These are phyloP conservation scores for Phytophthora constricta DNA, from an alignment of 352 stramenopile species.

Conservation along the genomic window DNA sequence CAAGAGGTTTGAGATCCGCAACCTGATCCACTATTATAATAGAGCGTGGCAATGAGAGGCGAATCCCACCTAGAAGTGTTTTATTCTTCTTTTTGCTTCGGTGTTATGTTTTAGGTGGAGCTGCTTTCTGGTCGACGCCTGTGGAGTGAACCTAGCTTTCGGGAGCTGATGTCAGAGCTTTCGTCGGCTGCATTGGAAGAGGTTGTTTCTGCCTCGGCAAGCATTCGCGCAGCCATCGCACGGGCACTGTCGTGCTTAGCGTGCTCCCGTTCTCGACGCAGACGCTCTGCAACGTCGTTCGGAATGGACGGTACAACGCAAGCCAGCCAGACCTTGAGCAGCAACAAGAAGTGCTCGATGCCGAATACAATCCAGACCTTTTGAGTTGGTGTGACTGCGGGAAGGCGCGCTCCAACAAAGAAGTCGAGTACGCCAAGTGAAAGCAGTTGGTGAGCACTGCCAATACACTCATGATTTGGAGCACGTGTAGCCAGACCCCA, in stretches of 20 bases:
- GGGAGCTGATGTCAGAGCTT: conserved; percentile 6
- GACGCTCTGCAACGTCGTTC: conserved; percentile 50
- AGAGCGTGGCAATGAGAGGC: conserved; percentile 7
- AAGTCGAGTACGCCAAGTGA: conserved; percentile 90
- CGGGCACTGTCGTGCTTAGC: conserved; percentile 77
- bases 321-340: conserved; percentile 73
- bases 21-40: conserved; percentile 22
- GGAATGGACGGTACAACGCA: conserved; percentile 66
- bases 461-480: conserved; percentile 96
- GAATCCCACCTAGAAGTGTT: background rate
- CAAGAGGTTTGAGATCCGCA: conserved; percentile 13
- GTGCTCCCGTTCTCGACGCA: conserved; percentile 62
- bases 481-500: conserved; percentile 86
- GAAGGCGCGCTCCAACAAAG: conserved; percentile 59
- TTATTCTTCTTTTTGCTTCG: background rate
- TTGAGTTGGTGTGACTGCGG: conserved; percentile 34
- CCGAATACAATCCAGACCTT: conserved; percentile 87
- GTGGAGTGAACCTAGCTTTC: conserved; percentile 8
- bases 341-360: conserved; percentile 71
- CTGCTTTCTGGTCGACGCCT: background rate
- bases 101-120: background rate
- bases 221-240: conserved; percentile 52
- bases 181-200: background rate
- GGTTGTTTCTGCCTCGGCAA: background rate
- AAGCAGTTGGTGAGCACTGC: conserved; percentile 96